A percentile compares a stretch with the other conserved stretches of the same genome.
Evolutionary conservation across 768 basidiomycete species (phyloP).

Genomic region (Tricholoma sp.): DNA sequence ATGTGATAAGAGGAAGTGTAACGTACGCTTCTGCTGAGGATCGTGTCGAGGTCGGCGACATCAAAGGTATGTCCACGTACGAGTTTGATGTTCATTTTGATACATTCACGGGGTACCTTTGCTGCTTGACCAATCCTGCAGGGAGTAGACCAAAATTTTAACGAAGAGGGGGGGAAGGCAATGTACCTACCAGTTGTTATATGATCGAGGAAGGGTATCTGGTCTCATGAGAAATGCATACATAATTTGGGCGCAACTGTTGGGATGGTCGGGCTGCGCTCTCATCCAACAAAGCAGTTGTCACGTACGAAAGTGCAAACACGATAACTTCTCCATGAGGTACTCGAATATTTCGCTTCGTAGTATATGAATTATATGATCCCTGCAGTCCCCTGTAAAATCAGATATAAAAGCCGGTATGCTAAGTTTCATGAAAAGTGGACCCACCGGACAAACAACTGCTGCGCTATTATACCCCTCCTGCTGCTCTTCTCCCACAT

Average conservation of each 20-base stretch:
- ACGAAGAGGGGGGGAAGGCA: not conserved
- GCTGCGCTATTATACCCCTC: conserved; percentile 71
- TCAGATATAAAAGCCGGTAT: not conserved
- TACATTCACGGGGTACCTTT: conserved; percentile 51
- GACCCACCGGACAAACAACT: conserved; percentile 80
- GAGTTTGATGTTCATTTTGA: conserved; percentile 57
- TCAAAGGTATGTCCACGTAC: conserved; percentile 56
- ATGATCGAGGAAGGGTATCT: conserved; percentile 79
- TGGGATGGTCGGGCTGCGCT: conserved; percentile 1
- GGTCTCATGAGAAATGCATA: conserved; percentile 74
- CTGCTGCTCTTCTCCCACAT: conserved; percentile 70
- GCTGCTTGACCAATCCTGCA: conserved; percentile 68
- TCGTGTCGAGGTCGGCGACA: conserved; percentile 47
- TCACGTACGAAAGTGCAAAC: conserved; percentile 65
- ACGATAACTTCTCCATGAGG: conserved; percentile 83
- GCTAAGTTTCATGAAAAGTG: not conserved
- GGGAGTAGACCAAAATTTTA: not conserved
- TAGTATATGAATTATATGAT: conserved; percentile 75
- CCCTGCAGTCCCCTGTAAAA: conserved; percentile 77
- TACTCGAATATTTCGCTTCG: conserved; percentile 58
- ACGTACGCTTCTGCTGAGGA: conserved; percentile 46
- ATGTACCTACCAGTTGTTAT: conserved; percentile 59
- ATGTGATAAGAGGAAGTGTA: not conserved
- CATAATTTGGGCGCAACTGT: conserved; percentile 80
- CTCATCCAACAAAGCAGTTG: not conserved